Conservation (phyloP, 2,329 filamentous ascomycete species). For the Colletotrichum sp. region DNA sequence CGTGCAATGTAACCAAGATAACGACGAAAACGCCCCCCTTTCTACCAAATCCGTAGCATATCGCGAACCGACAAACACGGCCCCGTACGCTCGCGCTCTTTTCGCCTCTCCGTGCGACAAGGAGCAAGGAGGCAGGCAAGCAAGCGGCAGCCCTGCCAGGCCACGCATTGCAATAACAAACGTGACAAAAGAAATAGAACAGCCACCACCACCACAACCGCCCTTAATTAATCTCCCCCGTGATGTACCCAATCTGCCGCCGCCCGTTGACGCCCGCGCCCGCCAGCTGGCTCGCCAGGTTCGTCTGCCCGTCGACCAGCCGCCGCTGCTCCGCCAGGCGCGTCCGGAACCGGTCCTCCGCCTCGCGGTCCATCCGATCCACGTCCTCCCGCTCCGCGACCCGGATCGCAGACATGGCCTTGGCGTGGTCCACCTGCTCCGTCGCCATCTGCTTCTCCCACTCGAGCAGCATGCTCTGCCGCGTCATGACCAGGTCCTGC, state of each 20-base stretch:
- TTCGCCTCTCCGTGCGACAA: background rate
- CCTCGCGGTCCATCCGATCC: conserved; percentile 50
- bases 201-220: background rate
- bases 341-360: conserved; percentile 49
- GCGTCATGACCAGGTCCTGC: conserved; percentile 47
- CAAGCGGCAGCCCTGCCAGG: background rate
- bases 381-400: conserved; percentile 57
- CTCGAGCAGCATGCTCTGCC: conserved; percentile 49
- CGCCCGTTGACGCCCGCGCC: conserved; percentile 37
- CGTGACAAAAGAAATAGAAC: background rate
- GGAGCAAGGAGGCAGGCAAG: background rate
- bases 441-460: conserved; percentile 53
- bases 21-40: background rate
- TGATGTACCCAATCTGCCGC: conserved; percentile 62
- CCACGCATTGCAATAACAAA: background rate
- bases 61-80: background rate
- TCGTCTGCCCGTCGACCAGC: conserved; percentile 51
- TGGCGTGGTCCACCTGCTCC: conserved; percentile 53
- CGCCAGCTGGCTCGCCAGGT: conserved; percentile 39
- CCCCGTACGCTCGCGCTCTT: background rate
- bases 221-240: conserved; percentile 51
- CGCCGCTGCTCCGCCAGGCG: conserved; percentile 56
- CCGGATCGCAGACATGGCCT: conserved; percentile 52
- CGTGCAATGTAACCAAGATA: background rate
- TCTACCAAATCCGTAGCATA: background rate